Evolutionary conservation across 2,329 filamentous ascomycete genomes (phyloP), one percentile per base, ranked within the genome.

Genomic region (Trichoderma sp.): DNA sequence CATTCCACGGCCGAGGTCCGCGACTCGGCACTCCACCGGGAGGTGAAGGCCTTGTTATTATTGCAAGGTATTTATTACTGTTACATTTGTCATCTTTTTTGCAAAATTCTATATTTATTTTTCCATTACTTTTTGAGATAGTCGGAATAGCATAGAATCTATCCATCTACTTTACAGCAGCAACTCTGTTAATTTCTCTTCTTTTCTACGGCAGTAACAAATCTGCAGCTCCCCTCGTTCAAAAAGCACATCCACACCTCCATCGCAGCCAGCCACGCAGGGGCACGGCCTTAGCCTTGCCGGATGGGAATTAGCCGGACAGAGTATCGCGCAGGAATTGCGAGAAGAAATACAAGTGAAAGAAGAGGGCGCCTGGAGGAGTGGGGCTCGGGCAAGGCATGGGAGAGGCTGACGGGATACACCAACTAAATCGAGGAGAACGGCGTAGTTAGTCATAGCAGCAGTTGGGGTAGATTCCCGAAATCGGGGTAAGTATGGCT

Each of bases 241-340:
- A 40, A 35, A 11, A 13, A 35, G 1, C 16, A n/a, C 16, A 43
- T 43, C 40, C 40, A 21, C 55, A n/a, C 5, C 31, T n/a, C 29
- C 27, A 27, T 31, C 55, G 29, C 14, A n/a, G 55, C 55, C 14
- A n/a, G 55, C 55, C 63, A 66, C 33, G 63, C 63, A 66, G 53
- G 62, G 52, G 63, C 33, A 57, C 19, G 35, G 24, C 4, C 37
- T 65, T n/a, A 47, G 35, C 8, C 62, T 24, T 57, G 27, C 63
- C 37, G 63, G 53, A 13, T 58, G 63, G 63, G 53, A 58, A 66
- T 66, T 66, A 66, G 6, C 63, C 63, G 53, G 63, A 29, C 53
- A 49, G 43, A 14, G 63, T 16, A 66, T 27, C 55, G 52, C 35
- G 40, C 29, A 27, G 24, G 24, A n/a, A 24, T 40, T 35, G 10